Evolutionary conservation across 1,284 basidiomycete species (phyloP), one percentile per base, ranked within the genome.

Genomic region (Apiotrichum mycotoxinovorans): DNA sequence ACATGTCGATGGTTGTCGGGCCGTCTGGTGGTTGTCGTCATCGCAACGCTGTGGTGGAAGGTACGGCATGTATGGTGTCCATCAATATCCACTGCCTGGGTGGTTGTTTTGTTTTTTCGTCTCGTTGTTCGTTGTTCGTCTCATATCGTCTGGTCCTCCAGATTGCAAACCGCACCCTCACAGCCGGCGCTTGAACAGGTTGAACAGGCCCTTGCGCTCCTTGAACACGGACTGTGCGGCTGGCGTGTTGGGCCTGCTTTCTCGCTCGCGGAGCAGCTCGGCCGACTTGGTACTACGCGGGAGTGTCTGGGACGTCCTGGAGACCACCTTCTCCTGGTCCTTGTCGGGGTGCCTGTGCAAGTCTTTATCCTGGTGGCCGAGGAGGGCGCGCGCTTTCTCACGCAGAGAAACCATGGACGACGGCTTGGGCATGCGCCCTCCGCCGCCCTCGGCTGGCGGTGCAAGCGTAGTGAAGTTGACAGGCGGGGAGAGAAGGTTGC

Each of bases 381-480:
- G 48, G 26, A 72, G 54, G 2, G 65, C 60, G 41, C 67, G 50
- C 0, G 72, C 72, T 30, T 61, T 52, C 18, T 75, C 72, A 22
- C 74, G 63, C 8, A 75, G 62, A 8, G 61, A 65, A 3, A 66
- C 65, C 64, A 71, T 72, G 2, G 64, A 67, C 8, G 60, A 63
- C 4, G 69, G 66, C 57, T 75, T 73, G 55, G 57, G 61, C 63
- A 67, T 62, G 18, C 49, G 41, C 15, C 40, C 44, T 8, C 30
- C 50, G 15, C 46, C 42, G 26, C 9, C 12, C n/a, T 15, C 10
- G 22, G 51, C 43, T 7, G 51, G 23, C 17, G 50, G 41, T 2
- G 41, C 41, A 41, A 52, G 49, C 38, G 27, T 20, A 10, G 33
- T 12, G 42, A 35, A 40, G 18, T 38, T 35, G 41, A 45, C 46